These are phyloP conservation scores for Blastomyces silverae DNA, from an alignment of 2,329 filamentous ascomycete genomes.

Conservation along the genomic window DNA sequence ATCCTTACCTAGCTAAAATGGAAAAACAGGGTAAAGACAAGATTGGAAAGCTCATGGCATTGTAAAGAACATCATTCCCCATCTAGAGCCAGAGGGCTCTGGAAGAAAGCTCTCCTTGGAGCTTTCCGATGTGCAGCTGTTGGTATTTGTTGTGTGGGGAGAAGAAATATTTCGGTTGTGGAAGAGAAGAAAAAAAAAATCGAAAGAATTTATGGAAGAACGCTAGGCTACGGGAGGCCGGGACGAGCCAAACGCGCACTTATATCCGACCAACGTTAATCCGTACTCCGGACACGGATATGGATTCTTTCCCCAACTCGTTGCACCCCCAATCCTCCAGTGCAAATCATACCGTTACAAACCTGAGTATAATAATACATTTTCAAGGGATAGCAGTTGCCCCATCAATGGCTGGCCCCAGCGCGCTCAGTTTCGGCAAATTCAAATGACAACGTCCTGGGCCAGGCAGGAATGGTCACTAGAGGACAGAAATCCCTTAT, in stretches of 20 bases:
- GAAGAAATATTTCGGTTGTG: slow-evolving; percentile 7
- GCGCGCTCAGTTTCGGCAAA: background rate
- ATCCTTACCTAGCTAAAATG: background rate
- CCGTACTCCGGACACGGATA: too few relatives aligned
- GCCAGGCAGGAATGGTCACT: background rate
- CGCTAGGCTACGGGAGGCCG: slow-evolving; percentile 5
- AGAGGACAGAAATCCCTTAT: background rate
- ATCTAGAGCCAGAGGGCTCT: background rate
- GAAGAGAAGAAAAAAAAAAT: slow-evolving; percentile 4
- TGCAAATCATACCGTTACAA: background rate
- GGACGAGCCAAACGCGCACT: background rate
- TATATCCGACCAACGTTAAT: too few relatives aligned
- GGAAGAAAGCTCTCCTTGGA: background rate
- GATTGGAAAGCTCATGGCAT: background rate
- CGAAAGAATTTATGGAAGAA: background rate
- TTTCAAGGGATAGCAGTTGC: background rate
- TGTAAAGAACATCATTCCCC: background rate
- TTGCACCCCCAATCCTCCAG: background rate
- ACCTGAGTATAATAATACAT: background rate
- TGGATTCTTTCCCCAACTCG: background rate
- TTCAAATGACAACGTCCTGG: background rate
- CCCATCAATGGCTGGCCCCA: background rate
- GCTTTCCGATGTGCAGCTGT: background rate
- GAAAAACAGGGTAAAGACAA: background rate
- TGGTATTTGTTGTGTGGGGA: background rate